Evolutionary conservation across 257 asterid species (phyloP).

Genomic region (Dorcoceras hygrometricum): DNA sequence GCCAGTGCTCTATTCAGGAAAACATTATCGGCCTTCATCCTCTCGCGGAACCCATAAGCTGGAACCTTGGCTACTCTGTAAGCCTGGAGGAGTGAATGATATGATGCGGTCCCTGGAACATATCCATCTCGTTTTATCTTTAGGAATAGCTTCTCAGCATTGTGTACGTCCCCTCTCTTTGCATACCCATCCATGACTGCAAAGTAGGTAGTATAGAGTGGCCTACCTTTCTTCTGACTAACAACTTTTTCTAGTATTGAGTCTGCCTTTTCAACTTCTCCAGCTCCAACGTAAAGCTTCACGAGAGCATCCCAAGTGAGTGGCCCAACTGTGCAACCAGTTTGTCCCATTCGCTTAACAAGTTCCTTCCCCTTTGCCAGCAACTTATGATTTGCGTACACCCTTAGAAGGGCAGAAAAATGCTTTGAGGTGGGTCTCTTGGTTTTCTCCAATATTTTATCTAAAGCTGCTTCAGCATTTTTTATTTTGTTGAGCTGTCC

Average conservation of each 20-base stretch:
- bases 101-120: slow-evolving; percentile 34
- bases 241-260: slow-evolving; percentile 47
- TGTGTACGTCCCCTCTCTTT: slow-evolving; percentile 62
- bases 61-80: slow-evolving; percentile 55
- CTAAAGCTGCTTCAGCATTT: slow-evolving; percentile 67
- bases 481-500: slow-evolving; percentile 56
- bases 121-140: slow-evolving; percentile 59
- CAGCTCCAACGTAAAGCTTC: slow-evolving; percentile 61
- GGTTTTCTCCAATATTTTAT: slow-evolving; percentile 34
- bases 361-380: slow-evolving; percentile 69
- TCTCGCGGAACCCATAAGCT: slow-evolving; percentile 61
- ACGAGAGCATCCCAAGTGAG: slow-evolving; percentile 64
- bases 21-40: slow-evolving; percentile 71
- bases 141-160: slow-evolving; percentile 56
- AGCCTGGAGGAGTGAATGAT: slow-evolving; percentile 51
- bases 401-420: slow-evolving; percentile 43
- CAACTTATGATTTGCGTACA: slow-evolving; percentile 58
- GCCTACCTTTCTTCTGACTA: slow-evolving; percentile 38
- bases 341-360: slow-evolving; percentile 59
- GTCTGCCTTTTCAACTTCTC: slow-evolving; percentile 70
- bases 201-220: slow-evolving; percentile 42
- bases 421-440: slow-evolving; percentile 39
- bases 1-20: slow-evolving; percentile 39
- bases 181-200: slow-evolving; percentile 56
- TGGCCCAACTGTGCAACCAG: slow-evolving; percentile 50